Base-by-base conservation (phyloP, 345 rosid species). In the Rubroshorea leprosula region DNA sequence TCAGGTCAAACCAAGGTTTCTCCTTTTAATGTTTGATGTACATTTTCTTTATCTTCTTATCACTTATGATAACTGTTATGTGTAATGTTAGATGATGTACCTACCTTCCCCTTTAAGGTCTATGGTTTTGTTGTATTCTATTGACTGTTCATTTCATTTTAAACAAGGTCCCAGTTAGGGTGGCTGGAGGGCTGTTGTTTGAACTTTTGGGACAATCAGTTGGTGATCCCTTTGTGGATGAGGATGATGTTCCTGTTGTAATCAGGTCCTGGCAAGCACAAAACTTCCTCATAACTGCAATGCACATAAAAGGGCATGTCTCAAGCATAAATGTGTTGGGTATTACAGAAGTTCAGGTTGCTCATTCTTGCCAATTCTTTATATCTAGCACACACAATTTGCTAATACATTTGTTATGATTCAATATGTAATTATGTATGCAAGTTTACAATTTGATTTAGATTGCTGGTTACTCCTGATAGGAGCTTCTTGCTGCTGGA, bases 181-280 rank as follows among this genome's bases (percentile, higher is more conserved):
- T 79, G 50, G 80, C 74, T 22, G 90, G 90, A 23, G 90, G 90
- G 29, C 49, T 84, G 12, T 67, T 84, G 67, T 84, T 84, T 72
- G 90, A 84, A 80, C 67, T 84, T 38, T 59, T 84, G 65, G 90
- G 90, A 35, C 87, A 81, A 65, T 84, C 90, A 10, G 80, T 73
- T 0, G 87, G 87, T 49, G 87, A 84, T 61, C 87, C 83, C 7
- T 74, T 72, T 23, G 72, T 62, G 0, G 61, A 81, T 61, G 85
- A 84, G 60, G 90, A 81, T 67, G 90, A 81, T 60, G 62, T 84
- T 54, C 87, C 85, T 0, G 57, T 81, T 46, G 90, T 84, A 44
- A 62, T 84, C 25, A 68, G 87, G 60, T 79, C 90, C 23, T 84
- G 90, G 90, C 83, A 81, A 35, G 71, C 85, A 0, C 85, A 73